Base-by-base conservation (phyloP, 768 basidiomycete species). In the Termitomyces heimii region DNA sequence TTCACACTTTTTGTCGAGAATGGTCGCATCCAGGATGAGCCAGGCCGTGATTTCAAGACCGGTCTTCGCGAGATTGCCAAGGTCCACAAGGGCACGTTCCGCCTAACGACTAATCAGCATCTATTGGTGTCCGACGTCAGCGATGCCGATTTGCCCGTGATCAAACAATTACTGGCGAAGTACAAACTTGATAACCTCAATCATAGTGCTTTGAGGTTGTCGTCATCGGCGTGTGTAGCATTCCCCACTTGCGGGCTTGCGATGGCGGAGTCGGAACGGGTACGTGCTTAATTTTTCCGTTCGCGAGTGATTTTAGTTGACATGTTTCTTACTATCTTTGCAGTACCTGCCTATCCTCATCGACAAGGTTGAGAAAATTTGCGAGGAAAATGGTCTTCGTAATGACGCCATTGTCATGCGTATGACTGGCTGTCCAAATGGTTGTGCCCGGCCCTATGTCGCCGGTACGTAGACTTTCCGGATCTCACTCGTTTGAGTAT, bases 351-450 rank as follows among this genome's bases (percentile, higher is more conserved):
- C 96, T 16, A 66, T 98, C 14, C 84, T 98, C 40, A 79, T 98
- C 57, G 88, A 92, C 73, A 98, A 98, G 74, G 88, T 98, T 18
- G 96, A 99, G 76, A 85, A 86, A 73, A 88, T 98, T 6, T 92
- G 90, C 66, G 97, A 98, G 70, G 91, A 94, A 69, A 89, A 86
- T 63, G 96, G 96, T 20, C 77, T 98, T 42, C 81, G 96, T 46
- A 88, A 97, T 68, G 96, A 99, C 71, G 86, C 89, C 3, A 96
- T 98, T 62, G 85, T 98, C 59, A 98, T 99, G 96, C 84, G 96
- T 53, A 98, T 98, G 95, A 98, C 95, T 16, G 96, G 96, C 50
- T 98, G 95, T 63, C 92, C 92, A 3, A 94, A 94, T 65, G 93
- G 92, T 37, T 94, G 94, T 69, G 92, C 95, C 2, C 81, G 95